Evolutionary conservation across 495 filamentous ascomycete species (phyloP), one percentile per base, ranked within the genome.

Genomic region (Penicillium chermesinum): DNA sequence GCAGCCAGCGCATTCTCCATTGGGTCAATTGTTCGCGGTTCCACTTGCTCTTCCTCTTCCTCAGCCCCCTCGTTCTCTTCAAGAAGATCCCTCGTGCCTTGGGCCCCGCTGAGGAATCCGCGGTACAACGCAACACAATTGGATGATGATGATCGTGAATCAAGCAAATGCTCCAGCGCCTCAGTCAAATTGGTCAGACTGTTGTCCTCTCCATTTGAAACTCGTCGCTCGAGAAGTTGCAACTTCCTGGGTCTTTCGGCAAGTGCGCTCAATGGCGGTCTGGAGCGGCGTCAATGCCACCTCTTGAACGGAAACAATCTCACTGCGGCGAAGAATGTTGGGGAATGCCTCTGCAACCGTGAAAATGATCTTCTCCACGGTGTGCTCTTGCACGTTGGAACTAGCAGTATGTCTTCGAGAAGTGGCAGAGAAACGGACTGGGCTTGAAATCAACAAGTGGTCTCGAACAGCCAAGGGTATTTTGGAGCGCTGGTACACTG

Each of bases 211-310:
- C 87, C 86, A 16, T 89, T 84, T 5, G 74, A 67, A n/a, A 90
- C 75, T 33, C 81, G 79, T 58, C 83, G 85, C 60, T 94, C 89
- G 7, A 95, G 65, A 9, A 76, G 55, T 8, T 78, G 70, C 68
- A 98, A 76, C n/a, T 62, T 98, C 94, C 40, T 84, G 78, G 9
- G 91, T 93, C 74, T 96, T 96, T 42, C 89, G 80, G 58, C 85
- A 82, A 30, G 94, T 88, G n/a, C 91, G 80, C 62, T 96, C 91
- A 38, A 97, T 78, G 3, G 87, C 93, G 6, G 89, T 91, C 58
- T 97, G 85, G 49, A 91, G 70, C 7, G 91, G 86, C 17, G 80
- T 78, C 12, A 95, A 63, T 2, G 75, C 74, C 16, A 87, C 62
- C 20, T 82, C 80, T n/a, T 80, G 70, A n/a, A 78, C 73, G 2